Percentiles rank a stretch among this genome's conserved stretches.
These are phyloP conservation scores for Prunus kanzakura DNA, from an alignment of 306 rosid species.

Conservation along the genomic window DNA sequence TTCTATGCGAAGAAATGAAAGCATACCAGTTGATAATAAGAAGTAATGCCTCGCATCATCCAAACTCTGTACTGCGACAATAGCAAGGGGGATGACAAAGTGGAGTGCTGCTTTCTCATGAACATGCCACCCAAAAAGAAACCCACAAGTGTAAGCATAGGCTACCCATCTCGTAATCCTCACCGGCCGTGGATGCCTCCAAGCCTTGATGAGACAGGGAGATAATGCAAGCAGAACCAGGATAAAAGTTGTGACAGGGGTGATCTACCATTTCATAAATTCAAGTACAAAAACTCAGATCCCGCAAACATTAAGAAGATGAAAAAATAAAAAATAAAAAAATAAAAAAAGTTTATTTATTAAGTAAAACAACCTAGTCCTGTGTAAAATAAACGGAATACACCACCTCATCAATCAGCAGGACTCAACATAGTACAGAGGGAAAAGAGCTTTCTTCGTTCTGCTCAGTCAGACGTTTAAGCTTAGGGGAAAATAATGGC, in stretches of 20 bases:
- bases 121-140: conserved; percentile 96
- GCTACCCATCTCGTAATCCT: conserved; percentile 81
- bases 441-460: not conserved
- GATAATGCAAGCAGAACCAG: conserved; percentile 80
- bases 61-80: conserved; percentile 56
- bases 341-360: not conserved
- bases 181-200: conserved; percentile 72
- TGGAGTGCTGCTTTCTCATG: conserved; percentile 97
- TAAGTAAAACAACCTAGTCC: not conserved
- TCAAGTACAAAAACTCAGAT: conserved; percentile 20
- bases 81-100: conserved; percentile 81
- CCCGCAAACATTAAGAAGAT: not conserved
- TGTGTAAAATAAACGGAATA: not conserved
- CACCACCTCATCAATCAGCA: not conserved
- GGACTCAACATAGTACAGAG: not conserved
- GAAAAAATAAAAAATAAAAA: not conserved
- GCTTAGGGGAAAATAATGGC: not conserved
- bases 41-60: conserved; percentile 80
- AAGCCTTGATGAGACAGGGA: conserved; percentile 85
- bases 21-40: conserved; percentile 72
- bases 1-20: conserved; percentile 13
- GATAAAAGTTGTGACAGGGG: conserved; percentile 57
- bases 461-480: not conserved
- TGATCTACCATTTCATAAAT: conserved; percentile 57
- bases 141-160: conserved; percentile 89